Conservation (phyloP, 106 monocot species). For the Platanthera guangdongensis region DNA sequence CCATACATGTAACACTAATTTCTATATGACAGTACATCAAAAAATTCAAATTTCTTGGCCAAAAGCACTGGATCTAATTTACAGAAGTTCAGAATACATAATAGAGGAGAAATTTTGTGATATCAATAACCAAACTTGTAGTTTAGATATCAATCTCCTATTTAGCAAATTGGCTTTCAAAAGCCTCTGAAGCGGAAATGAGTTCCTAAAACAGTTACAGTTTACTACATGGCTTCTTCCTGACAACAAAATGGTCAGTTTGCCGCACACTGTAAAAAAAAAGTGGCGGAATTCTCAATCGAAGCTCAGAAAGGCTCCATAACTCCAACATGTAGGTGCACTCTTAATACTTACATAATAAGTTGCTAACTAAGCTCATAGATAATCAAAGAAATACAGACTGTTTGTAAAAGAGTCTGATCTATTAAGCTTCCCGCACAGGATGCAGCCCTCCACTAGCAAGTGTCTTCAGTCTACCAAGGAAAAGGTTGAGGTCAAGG, state of each 20-base stretch:
- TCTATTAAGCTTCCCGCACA: too few relatives aligned
- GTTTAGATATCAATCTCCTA: neutral
- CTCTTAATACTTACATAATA: neutral
- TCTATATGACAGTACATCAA: too few relatives aligned
- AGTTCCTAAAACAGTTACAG: neutral
- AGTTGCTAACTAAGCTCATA: too few relatives aligned
- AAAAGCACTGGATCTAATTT: too few relatives aligned
- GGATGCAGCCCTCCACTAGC: too few relatives aligned
- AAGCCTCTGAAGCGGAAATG: neutral
- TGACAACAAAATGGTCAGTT: neutral
- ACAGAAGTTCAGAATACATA: too few relatives aligned
- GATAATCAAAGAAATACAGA: too few relatives aligned
- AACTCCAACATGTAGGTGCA: neutral
- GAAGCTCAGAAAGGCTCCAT: neutral
- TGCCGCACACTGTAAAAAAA: neutral
- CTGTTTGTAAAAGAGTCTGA: too few relatives aligned
- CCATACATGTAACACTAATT: too few relatives aligned
- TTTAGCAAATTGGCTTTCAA: neutral
- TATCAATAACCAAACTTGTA: neutral
- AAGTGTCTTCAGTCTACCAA: conserved; percentile 41
- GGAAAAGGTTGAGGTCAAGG: conserved; percentile 59
- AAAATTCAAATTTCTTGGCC: too few relatives aligned
- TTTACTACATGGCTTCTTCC: neutral
- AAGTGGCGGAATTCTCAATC: neutral
- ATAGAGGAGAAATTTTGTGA: too few relatives aligned